Conservation (phyloP, 1,284 basidiomycete genomes). For the Thelephora terrestris region DNA sequence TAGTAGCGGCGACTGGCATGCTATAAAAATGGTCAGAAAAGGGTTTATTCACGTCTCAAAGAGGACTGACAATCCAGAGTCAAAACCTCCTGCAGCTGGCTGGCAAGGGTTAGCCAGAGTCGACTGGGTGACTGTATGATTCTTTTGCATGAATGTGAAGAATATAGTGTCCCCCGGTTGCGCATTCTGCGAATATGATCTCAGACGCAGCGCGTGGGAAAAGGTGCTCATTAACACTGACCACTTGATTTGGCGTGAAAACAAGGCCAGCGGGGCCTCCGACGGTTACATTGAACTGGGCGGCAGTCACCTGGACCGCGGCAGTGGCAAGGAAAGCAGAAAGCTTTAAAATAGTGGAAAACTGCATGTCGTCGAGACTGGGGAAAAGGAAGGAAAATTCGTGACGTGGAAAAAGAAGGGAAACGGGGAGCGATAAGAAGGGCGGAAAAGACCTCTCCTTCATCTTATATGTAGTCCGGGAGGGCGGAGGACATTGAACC, state of each 20-base stretch:
- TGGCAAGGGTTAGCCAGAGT: slow-evolving; percentile 41
- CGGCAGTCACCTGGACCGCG: slow-evolving; percentile 16
- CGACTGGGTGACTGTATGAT: slow-evolving; percentile 56
- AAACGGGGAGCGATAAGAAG: too few species aligned
- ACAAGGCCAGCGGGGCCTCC: slow-evolving; percentile 38
- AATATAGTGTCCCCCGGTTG: slow-evolving; percentile 36
- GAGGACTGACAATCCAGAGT: slow-evolving; percentile 44
- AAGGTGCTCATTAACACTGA: slow-evolving; percentile 22
- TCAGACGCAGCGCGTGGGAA: slow-evolving; percentile 1
- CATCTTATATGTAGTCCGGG: too few species aligned
- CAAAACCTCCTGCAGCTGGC: slow-evolving; percentile 34
- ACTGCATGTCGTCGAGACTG: too few species aligned
- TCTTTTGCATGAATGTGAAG: slow-evolving; percentile 49
- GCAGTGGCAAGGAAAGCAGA: slow-evolving; percentile 2
- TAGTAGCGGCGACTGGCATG: slow-evolving; percentile 36
- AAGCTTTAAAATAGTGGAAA: neutral
- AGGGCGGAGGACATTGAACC: too few species aligned
- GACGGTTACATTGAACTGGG: slow-evolving; percentile 37
- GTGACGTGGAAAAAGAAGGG: too few species aligned
- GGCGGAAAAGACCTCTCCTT: too few species aligned
- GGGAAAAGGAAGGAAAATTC: too few species aligned
- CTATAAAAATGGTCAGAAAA: slow-evolving; percentile 21
- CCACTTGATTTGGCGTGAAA: slow-evolving; percentile 36
- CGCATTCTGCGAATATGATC: slow-evolving; percentile 28
- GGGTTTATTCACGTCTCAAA: neutral